These are phyloP conservation scores for Fusarium sp. DNA, from an alignment of 2,329 filamentous ascomycete species.

Conservation along the genomic window DNA sequence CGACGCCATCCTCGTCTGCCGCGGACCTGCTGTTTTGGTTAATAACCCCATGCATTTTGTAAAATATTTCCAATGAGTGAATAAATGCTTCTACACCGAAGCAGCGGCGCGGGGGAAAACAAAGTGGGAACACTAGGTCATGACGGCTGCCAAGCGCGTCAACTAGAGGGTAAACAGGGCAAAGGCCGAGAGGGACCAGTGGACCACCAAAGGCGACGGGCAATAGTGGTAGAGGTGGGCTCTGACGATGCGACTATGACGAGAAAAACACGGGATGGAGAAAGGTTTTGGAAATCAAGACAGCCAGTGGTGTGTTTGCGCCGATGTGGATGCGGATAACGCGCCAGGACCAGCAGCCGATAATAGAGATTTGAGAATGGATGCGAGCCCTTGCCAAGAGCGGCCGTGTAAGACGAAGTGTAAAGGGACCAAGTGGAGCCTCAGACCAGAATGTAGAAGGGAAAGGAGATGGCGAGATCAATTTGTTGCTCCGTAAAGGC, in stretches of 20 bases:
- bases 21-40: slow-evolving; percentile 64
- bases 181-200: slow-evolving; percentile 34
- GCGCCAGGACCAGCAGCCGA: slow-evolving; percentile 27
- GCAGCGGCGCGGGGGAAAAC: slow-evolving; percentile 43
- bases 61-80: slow-evolving; percentile 44
- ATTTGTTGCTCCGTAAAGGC: slow-evolving; percentile 33
- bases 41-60: slow-evolving; percentile 58
- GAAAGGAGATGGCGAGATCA: slow-evolving; percentile 47
- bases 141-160: slow-evolving; percentile 52
- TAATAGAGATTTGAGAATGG: slow-evolving; percentile 21
- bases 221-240: slow-evolving; percentile 41
- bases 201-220: slow-evolving; percentile 32
- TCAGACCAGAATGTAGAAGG: slow-evolving; percentile 22
- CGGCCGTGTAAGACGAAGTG: slow-evolving; percentile 40
- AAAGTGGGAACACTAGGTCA: slow-evolving; percentile 54
- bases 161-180: slow-evolving; percentile 43
- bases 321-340: slow-evolving; percentile 38
- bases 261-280: slow-evolving; percentile 47
- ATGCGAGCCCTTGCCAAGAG: slow-evolving; percentile 43
- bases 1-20: slow-evolving; percentile 74
- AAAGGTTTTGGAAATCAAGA: slow-evolving; percentile 36
- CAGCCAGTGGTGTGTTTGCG: slow-evolving; percentile 42
- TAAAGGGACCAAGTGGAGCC: slow-evolving; percentile 33
- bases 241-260: slow-evolving; percentile 45
- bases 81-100: slow-evolving; percentile 44